Evolutionary conservation across 2,329 filamentous ascomycete species (phyloP).

Genomic region (Phaeosphaeriaceae sp.): DNA sequence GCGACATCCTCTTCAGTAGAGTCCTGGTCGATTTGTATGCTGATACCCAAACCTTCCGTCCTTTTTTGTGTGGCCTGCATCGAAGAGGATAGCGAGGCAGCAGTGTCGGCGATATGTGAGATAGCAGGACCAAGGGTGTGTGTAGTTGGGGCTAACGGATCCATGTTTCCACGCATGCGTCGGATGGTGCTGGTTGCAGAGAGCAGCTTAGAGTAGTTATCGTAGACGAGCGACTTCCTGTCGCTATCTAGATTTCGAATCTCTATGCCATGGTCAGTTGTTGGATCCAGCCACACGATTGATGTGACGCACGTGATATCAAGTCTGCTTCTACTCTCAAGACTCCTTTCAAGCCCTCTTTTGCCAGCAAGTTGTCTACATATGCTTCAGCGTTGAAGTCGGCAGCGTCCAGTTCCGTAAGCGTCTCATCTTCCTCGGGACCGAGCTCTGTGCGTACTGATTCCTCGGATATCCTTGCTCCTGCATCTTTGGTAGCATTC

Average conservation of each 20-base stretch:
- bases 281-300: slow-evolving; percentile 2
- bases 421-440: slow-evolving; percentile 62
- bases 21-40: slow-evolving; percentile 30
- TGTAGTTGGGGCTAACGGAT: slow-evolving; percentile 75
- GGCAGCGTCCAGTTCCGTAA: slow-evolving; percentile 72
- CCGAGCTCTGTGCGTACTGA: slow-evolving; percentile 38
- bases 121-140: slow-evolving; percentile 76
- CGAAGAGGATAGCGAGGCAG: slow-evolving; percentile 49
- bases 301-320: slow-evolving; percentile 54
- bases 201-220: slow-evolving; percentile 97
- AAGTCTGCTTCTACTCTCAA: slow-evolving; percentile 73
- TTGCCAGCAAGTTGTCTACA: slow-evolving; percentile 66
- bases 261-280: slow-evolving; percentile 56
- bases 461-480: slow-evolving; percentile 42
- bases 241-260: slow-evolving; percentile 91
- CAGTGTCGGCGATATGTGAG: slow-evolving; percentile 72
- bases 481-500: slow-evolving; percentile 44
- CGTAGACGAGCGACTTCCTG: slow-evolving; percentile 95
- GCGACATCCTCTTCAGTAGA: slow-evolving; percentile 28
- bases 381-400: slow-evolving; percentile 77
- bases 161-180: slow-evolving; percentile 84
- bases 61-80: slow-evolving; percentile 37
- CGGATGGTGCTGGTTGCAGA: slow-evolving; percentile 95
- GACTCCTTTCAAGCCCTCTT: slow-evolving; percentile 70
- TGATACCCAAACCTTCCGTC: slow-evolving; percentile 32